Base-by-base conservation (phyloP, 768 basidiomycete genomes). In the Russula virescens region DNA sequence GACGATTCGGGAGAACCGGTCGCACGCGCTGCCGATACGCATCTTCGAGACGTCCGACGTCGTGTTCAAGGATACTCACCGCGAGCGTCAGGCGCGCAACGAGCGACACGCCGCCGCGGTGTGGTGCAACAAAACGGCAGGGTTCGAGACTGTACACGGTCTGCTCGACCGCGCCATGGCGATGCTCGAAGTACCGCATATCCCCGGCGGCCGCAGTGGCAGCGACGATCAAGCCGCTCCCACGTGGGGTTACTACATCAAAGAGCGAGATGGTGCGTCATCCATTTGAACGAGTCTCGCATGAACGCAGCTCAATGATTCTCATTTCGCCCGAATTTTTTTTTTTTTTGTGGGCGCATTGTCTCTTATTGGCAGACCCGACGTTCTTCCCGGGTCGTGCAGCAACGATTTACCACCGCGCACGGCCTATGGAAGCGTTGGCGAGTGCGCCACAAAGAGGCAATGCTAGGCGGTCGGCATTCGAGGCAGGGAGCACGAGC, bases 41-140 rank as follows among this genome's bases (percentile, higher is more conserved):
- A 83, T 98, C 61, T 99, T 98, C 72, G 97, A 99, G 75, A 83
- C 90, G 2, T 88, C 92, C 7, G 97, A 99, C 72, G 85, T 98
- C 52, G 94, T 91, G 45, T 83, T 94, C 77, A 94, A 97, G 74
- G 96, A 98, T 73, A 67, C 72, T 21, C 73, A 77, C 26, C 77
- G 83, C 64, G 94, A 97, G 74, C 83, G 91, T 47, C 89, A 94
- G 73, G 84, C 93, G 57, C 82, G 89, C 61, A 99, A 99, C 73
- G 86, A 89, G 53, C 80, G 94, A 63, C 87, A 91, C 61, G 88
- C 94, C 0, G 94, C 86, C 0, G 96, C 90, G 0, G 83, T 98
- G 45, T 98, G 92, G 89, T 96, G 94, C 75, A 96, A 96, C 75
- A 92, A 92, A 77, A 91, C 88, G 16, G 97, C 95, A 42, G 95